Base-by-base conservation (phyloP, 2,329 filamentous ascomycete species). In the Colletotrichum sp. region DNA sequence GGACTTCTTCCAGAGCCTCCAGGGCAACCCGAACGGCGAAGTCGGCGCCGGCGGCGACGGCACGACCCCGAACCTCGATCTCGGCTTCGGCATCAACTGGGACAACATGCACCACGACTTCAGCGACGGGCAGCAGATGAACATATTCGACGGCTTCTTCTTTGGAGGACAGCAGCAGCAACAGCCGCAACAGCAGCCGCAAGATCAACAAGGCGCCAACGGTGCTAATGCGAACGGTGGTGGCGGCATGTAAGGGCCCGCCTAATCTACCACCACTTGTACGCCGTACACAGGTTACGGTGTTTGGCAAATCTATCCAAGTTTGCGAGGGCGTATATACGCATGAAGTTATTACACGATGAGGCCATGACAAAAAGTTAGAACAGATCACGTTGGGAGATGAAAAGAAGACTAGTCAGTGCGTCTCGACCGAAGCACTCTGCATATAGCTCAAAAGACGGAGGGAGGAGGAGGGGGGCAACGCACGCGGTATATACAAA, bases 141-240 rank as follows among this genome's bases (percentile, higher is more conserved):
- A 94, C 75, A 89, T 93, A 0, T 95, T 95, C 83, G 93, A 95
- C 81, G 92, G 92, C 0, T 95, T 95, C 82, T 94, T 94, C 85
- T 94, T 94, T 81, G 92, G 93, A 1, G 90, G 89, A 1, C 89
- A 89, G 78, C 86, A 86, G 77, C 73, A 60, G 55, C 64, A 67
- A 28, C 71, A 60, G 70, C 48, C 52, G 70, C 69, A 64, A 52
- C 66, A 57, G n/a, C 66, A 63, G 55, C 18, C 67, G 13, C 72
- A 75, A 62, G 52, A 65, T 13, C 67, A 75, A 44, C 82, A 83
- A 36, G 70, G 64, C 30, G 22, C 63, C 5, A 68, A 68, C 15
- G 64, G 73, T 48, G 44, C 57, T 10, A 65, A 55, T 34, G 64
- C 55, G 12, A 68, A 72, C 26, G 63, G 44, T 22, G 63, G 63